These are phyloP conservation scores for Adansonia digitata DNA, from an alignment of 345 rosid genomes.

Conservation along the genomic window DNA sequence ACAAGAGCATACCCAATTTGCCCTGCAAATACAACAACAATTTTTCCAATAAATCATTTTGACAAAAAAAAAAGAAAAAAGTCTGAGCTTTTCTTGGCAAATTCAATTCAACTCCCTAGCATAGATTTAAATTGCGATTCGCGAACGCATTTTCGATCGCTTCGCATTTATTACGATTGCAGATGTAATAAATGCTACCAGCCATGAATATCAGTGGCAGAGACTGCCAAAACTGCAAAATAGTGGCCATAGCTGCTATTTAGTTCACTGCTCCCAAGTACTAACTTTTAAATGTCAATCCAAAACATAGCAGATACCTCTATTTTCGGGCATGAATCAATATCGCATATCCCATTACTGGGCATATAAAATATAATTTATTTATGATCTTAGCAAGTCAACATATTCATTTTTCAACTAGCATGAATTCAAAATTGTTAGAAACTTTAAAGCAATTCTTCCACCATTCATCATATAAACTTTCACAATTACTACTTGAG, in stretches of 20 bases:
- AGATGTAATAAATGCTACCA: too few species aligned
- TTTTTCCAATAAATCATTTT: neutral
- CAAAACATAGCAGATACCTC: neutral
- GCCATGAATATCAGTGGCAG: too few species aligned
- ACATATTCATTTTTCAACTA: neutral
- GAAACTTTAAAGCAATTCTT: neutral
- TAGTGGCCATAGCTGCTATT: too few species aligned
- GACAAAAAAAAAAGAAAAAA: neutral
- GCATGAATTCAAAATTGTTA: neutral
- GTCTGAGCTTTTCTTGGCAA: neutral
- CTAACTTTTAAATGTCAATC: neutral
- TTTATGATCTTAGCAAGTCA: neutral
- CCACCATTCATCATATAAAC: neutral
- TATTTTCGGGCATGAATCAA: neutral
- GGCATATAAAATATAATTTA: neutral
- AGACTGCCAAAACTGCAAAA: too few species aligned
- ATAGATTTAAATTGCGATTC: too few species aligned
- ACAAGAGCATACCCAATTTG: conserved; percentile 99
- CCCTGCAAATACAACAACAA: conserved; percentile 42
- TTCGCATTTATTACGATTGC: too few species aligned
- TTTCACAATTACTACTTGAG: neutral
- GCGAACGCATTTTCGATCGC: too few species aligned
- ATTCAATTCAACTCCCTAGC: neutral
- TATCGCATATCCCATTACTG: neutral
- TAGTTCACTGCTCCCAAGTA: too few species aligned